phyloP scores from a whole-genome alignment of 129 eudicot species.

The Pittosporum tobira region DNA sequence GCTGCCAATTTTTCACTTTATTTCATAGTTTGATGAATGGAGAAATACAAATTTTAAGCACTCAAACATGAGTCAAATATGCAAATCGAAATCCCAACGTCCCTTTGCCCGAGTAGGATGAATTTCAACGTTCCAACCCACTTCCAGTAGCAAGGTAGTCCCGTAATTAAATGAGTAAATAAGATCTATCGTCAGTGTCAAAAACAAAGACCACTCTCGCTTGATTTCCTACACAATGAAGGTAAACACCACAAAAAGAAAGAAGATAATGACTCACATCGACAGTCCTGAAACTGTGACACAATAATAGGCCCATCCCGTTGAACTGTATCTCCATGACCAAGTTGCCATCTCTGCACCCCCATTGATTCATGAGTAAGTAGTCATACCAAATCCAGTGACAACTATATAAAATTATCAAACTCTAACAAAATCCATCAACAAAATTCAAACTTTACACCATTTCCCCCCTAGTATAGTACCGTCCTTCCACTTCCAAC shows the following conservation, averaged over 20 bases:
- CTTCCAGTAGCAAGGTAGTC: too few relatives aligned
- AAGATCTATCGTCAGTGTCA: too few relatives aligned
- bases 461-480: conserved; percentile 96
- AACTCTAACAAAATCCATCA: not conserved
- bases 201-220: too few relatives aligned
- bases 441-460: conserved; percentile 30
- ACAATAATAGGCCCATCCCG: conserved; percentile 81
- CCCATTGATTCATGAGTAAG: not conserved
- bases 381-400: conserved; percentile 6
- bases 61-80: too few relatives aligned
- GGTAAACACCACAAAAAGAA: too few relatives aligned
- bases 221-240: too few relatives aligned
- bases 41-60: not conserved
- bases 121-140: too few relatives aligned
- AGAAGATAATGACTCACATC: conserved; percentile 37
- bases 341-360: conserved; percentile 87
- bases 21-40: not conserved
- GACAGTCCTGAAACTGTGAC: conserved; percentile 69
- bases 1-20: too few relatives aligned
- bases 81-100: not conserved
- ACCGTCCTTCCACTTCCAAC: conserved; percentile 86
- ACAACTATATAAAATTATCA: not conserved
- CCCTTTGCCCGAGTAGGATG: too few relatives aligned
- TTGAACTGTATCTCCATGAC: conserved; percentile 76
- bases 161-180: too few relatives aligned